Evolutionary conservation across 441 rosid species (phyloP).

Genomic region (Mallotus japonicus): DNA sequence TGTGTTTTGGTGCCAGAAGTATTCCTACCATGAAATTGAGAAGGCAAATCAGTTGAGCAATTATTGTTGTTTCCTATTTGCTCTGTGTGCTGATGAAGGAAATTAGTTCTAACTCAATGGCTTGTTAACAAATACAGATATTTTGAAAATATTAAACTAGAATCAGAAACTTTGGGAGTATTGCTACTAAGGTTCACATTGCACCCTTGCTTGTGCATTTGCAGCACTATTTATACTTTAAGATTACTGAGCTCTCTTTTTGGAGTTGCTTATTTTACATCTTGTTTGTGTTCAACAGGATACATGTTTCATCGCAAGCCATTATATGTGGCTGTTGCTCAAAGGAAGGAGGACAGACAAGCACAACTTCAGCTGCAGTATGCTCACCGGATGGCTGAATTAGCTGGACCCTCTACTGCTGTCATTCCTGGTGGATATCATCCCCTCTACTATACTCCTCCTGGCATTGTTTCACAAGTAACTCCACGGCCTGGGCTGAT

Average conservation of each 20-base stretch:
- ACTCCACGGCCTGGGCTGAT: conserved; percentile 44
- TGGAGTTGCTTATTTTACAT: background rate
- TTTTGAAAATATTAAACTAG: background rate
- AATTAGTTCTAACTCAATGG: background rate
- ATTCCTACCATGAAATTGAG: background rate
- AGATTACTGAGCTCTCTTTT: background rate
- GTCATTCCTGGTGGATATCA: conserved; percentile 58
- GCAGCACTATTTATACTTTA: background rate
- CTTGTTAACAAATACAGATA: background rate
- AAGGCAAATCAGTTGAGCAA: background rate
- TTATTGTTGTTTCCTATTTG: background rate
- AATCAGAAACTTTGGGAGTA: background rate
- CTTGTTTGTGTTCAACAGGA: conserved; percentile 34
- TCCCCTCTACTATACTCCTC: conserved; percentile 52
- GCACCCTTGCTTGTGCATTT: background rate
- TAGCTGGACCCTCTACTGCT: conserved; percentile 30
- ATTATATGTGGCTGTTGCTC: conserved; percentile 70
- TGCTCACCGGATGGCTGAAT: conserved; percentile 27
- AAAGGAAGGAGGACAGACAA: conserved; percentile 58
- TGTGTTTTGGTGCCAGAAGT: background rate
- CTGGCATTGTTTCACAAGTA: conserved; percentile 49
- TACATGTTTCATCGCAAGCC: conserved; percentile 37
- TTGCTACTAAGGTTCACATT: background rate
- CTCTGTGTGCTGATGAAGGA: background rate
- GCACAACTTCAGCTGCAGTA: conserved; percentile 39